Conservation (phyloP, 78 protist genomes). For the Dictyostelium citrinum region DNA sequence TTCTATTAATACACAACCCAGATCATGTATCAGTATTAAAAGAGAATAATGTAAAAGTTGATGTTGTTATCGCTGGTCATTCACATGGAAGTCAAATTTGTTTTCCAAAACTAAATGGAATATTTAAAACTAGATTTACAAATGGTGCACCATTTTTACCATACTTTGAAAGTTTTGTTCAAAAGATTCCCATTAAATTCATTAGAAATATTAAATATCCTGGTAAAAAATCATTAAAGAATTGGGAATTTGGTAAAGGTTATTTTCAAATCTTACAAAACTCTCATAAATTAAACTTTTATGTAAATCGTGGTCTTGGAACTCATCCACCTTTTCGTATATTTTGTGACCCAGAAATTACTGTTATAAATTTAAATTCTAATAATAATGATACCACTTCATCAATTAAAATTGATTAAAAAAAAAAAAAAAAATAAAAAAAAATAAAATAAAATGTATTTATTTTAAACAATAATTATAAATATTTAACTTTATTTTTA, state of each 20-base stretch:
- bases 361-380: neutral
- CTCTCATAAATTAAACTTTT: neutral
- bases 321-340: conserved; percentile 67
- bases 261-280: neutral
- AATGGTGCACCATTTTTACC: conserved; percentile 35
- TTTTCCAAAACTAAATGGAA: conserved; percentile 5
- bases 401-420: neutral
- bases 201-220: conserved; percentile 15
- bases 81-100: conserved; percentile 70
- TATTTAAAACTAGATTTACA: neutral
- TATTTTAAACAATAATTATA: too few relatives aligned
- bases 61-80: conserved; percentile 40
- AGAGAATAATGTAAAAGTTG: neutral
- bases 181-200: neutral
- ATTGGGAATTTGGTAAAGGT: conserved; percentile 45
- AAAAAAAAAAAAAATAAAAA: neutral
- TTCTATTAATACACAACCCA: conserved; percentile 66
- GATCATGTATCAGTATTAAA: conserved; percentile 18
- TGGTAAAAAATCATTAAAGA: conserved; percentile 28
- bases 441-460: neutral
- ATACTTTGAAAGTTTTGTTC: neutral
- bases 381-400: neutral
- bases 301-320: conserved; percentile 41
- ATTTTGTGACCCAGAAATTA: conserved; percentile 70
- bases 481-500: too few relatives aligned